A percentile compares a stretch with the other conserved stretches of the same genome.
Evolutionary conservation across 129 eudicot genomes (phyloP).

Genomic region (Smallanthus sonchifolius): DNA sequence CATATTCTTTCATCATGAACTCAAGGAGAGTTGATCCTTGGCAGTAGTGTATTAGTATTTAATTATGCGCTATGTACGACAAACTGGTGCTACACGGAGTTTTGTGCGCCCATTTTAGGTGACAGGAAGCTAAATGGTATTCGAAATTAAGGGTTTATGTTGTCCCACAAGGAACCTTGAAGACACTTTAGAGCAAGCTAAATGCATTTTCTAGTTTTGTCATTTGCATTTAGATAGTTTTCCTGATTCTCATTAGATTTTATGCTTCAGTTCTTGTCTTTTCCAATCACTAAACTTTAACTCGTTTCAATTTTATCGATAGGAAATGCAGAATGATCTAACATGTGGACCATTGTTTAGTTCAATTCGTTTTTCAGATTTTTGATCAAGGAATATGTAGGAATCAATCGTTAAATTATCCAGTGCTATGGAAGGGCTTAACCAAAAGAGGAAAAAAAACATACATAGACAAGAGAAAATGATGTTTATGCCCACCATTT

Average conservation of each 20-base stretch:
- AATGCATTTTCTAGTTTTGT: background rate
- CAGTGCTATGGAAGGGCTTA: background rate
- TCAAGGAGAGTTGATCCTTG: conserved; percentile 14
- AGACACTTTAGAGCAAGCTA: conserved; percentile 8
- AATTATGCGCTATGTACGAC: conserved; percentile 22
- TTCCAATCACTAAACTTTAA: background rate
- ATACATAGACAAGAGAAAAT: background rate
- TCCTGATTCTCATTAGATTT: background rate
- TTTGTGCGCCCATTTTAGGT: conserved; percentile 25
- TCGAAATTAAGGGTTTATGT: conserved; percentile 13
- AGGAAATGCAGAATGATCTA: background rate
- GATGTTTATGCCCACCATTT: background rate
- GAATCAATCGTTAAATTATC: background rate
- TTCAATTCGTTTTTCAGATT: background rate
- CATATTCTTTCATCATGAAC: conserved; percentile 19
- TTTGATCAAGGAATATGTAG: background rate
- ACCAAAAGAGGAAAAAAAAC: background rate
- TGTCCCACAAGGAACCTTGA: conserved; percentile 9
- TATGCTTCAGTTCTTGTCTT: background rate
- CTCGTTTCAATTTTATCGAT: background rate
- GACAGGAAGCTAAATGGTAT: conserved; percentile 14
- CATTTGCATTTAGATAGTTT: background rate
- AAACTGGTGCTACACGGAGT: conserved; percentile 24
- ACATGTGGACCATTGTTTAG: background rate
- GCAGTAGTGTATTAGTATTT: conserved; percentile 20